Conservation (phyloP, 2,329 filamentous ascomycete genomes). For the Orbilia brochopaga region DNA sequence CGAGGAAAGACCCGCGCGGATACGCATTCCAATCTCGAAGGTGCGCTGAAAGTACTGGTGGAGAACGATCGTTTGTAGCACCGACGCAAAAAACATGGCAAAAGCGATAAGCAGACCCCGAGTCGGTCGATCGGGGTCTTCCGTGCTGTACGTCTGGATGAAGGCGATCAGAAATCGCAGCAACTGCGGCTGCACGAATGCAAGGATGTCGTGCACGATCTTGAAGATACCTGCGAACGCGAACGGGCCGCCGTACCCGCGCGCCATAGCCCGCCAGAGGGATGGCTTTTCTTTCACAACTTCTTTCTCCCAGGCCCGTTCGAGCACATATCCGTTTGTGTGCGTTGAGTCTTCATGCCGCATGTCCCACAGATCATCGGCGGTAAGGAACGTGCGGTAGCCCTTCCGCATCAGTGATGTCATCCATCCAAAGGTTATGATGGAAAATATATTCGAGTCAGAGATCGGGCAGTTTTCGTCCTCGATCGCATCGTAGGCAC, state of each 20-base stretch:
- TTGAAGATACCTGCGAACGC: slow-evolving; percentile 83
- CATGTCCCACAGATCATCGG: slow-evolving; percentile 94
- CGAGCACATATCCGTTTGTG: slow-evolving; percentile 72
- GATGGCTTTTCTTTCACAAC: slow-evolving; percentile 76
- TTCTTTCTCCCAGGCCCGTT: slow-evolving; percentile 77
- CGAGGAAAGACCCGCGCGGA: slow-evolving; percentile 87
- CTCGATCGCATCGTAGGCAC: slow-evolving; percentile 67
- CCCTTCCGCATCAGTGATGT: slow-evolving; percentile 95
- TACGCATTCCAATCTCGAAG: slow-evolving; percentile 94
- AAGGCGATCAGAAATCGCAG: slow-evolving; percentile 83
- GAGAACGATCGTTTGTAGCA: slow-evolving; percentile 84
- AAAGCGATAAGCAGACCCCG: slow-evolving; percentile 86
- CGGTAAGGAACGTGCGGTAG: slow-evolving; percentile 87
- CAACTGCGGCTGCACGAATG: slow-evolving; percentile 90
- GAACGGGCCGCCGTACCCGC: slow-evolving; percentile 85
- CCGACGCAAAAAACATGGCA: slow-evolving; percentile 87
- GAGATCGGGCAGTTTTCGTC: slow-evolving; percentile 73
- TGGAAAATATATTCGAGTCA: slow-evolving; percentile 91
- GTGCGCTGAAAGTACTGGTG: slow-evolving; percentile 97
- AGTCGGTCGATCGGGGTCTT: slow-evolving; percentile 72
- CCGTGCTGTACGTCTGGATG: slow-evolving; percentile 74
- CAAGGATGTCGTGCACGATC: slow-evolving; percentile 79
- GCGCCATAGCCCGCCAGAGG: slow-evolving; percentile 83
- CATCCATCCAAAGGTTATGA: slow-evolving; percentile 97
- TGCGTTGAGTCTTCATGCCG: slow-evolving; percentile 79